phyloP scores from a whole-genome alignment of 176 grass and related monocot species.

The Guadua angustifolia region DNA sequence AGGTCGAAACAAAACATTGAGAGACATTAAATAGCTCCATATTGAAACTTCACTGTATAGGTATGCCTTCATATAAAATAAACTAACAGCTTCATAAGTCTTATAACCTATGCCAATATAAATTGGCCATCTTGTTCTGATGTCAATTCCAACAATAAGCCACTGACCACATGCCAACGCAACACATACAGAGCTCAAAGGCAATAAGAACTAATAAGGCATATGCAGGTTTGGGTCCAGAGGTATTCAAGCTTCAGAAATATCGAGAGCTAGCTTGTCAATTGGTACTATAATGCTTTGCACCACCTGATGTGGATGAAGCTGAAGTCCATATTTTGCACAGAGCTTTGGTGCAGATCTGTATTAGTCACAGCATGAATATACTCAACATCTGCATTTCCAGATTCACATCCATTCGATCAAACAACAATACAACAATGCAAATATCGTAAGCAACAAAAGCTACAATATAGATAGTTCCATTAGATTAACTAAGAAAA shows the following conservation, averaged over 20 bases:
- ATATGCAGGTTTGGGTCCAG: background rate
- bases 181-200: background rate
- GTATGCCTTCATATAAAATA: background rate
- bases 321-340: too few species aligned
- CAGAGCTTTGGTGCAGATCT: too few species aligned
- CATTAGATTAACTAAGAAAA: too few species aligned
- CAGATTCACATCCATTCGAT: too few species aligned
- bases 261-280: background rate
- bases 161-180: background rate
- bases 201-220: background rate
- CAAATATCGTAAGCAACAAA: too few species aligned
- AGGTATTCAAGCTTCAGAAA: background rate
- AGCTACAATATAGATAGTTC: too few species aligned
- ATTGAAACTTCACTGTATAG: background rate
- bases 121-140: background rate
- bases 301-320: too few species aligned
- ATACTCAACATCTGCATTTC: too few species aligned
- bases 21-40: background rate
- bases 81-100: background rate
- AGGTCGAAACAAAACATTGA: background rate
- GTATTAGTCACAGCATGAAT: too few species aligned
- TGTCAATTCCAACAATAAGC: background rate
- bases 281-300: too few species aligned
- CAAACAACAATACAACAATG: too few species aligned
- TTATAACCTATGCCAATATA: background rate